phyloP scores from a whole-genome alignment of 2,329 filamentous ascomycete genomes.

The Emmonsiellopsis sp. region DNA sequence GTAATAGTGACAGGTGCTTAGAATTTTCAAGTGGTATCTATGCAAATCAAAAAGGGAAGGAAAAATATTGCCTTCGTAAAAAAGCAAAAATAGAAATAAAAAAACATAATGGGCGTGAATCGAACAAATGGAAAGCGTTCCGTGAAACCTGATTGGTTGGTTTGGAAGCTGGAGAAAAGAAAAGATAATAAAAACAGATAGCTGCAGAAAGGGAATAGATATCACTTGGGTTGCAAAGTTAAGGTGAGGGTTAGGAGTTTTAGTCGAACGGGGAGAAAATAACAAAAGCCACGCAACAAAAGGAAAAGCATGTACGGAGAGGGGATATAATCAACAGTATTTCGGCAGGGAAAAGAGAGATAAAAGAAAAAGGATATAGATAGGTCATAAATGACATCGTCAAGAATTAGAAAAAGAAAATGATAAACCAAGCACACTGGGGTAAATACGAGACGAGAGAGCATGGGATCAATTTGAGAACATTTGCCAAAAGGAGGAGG shows the following conservation, averaged over 20 bases:
- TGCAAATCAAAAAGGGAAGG: constrained; percentile 1
- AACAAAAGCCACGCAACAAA: constrained; percentile 8
- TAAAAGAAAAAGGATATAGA: neutral
- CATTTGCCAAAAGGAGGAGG: neutral
- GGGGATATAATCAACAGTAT: constrained; percentile 4
- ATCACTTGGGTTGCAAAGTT: constrained; percentile 1
- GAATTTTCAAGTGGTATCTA: constrained; percentile 8
- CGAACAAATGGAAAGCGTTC: constrained; percentile 1
- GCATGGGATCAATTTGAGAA: constrained; percentile 4
- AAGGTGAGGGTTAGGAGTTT: neutral
- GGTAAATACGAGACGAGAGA: neutral
- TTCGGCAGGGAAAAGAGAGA: neutral
- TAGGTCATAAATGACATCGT: constrained; percentile 13
- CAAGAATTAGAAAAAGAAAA: constrained; percentile 4
- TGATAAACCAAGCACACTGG: neutral
- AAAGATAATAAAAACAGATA: neutral
- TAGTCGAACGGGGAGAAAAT: constrained; percentile 6
- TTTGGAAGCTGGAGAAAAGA: too few species aligned
- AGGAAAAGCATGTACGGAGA: constrained; percentile 11
- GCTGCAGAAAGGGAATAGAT: constrained; percentile 3
- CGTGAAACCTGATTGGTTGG: too few species aligned
- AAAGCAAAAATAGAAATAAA: constrained; percentile 2
- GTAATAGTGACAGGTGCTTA: constrained; percentile 3
- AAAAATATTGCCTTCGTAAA: neutral
- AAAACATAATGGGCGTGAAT: constrained; percentile 9